Conservation (phyloP, 371 early-diverging fungal genomes). For the Parasitella parasitica region DNA sequence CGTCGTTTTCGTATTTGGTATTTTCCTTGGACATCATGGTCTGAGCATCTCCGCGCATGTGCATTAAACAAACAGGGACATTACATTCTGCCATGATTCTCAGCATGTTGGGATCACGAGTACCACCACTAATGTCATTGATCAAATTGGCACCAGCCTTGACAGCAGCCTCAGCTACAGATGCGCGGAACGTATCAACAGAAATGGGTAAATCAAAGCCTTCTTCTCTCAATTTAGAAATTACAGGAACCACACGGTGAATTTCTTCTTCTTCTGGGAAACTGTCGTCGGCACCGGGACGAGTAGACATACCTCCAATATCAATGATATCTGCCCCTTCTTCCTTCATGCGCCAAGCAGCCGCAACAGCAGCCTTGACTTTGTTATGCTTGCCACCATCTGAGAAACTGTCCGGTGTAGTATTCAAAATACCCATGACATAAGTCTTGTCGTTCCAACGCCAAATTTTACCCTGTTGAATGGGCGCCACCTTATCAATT, state of each 20-base stretch:
- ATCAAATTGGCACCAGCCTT: conserved; percentile 86
- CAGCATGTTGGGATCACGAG: conserved; percentile 80
- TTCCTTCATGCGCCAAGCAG: conserved; percentile 69
- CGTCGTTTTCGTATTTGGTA: conserved; percentile 65
- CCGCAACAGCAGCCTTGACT: conserved; percentile 67
- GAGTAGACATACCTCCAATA: conserved; percentile 95
- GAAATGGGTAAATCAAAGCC: conserved; percentile 79
- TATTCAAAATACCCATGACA: conserved; percentile 97
- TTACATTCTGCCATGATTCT: conserved; percentile 71
- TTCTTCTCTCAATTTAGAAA: conserved; percentile 68
- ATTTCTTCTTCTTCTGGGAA: conserved; percentile 80
- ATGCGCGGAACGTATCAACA: conserved; percentile 89
- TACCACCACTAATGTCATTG: conserved; percentile 95
- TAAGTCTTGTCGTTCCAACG: conserved; percentile 68
- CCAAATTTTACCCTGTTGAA: conserved; percentile 53
- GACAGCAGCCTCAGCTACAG: conserved; percentile 78
- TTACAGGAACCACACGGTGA: conserved; percentile 86
- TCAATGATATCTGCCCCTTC: conserved; percentile 94
- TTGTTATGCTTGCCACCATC: conserved; percentile 83
- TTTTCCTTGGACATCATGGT: conserved; percentile 83
- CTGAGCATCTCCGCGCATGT: conserved; percentile 92
- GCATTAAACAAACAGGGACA: conserved; percentile 94
- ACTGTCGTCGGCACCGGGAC: conserved; percentile 82
- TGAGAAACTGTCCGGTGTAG: conserved; percentile 96
- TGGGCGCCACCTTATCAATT: conserved; percentile 71